Percentiles rank a stretch among this genome's conserved stretches.
Evolutionary conservation across 805 yeast species (phyloP).

Genomic region (Cyberlindnera sargentensis): DNA sequence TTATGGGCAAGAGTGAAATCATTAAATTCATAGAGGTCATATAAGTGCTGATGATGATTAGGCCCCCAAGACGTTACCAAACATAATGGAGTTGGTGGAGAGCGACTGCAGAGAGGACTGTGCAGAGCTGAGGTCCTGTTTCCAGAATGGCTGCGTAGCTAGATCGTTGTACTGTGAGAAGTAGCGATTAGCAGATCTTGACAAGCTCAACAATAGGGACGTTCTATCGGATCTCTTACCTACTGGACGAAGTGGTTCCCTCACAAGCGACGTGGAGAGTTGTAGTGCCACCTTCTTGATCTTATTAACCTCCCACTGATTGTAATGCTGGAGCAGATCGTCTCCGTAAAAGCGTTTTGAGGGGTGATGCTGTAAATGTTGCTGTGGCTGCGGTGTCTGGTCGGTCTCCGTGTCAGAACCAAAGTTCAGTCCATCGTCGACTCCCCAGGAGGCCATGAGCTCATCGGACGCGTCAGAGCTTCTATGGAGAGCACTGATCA

Average conservation of each 20-base stretch:
- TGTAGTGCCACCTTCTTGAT: conserved; percentile 21
- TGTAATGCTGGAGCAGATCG: conserved; percentile 16
- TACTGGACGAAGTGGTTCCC: conserved; percentile 8
- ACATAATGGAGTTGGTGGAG: conserved; percentile 21
- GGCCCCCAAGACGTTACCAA: conserved; percentile 12
- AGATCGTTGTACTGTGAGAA: conserved; percentile 6
- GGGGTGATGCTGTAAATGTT: not conserved
- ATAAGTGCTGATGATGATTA: not conserved
- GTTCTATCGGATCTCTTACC: conserved; percentile 14
- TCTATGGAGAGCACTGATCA: conserved; percentile 17
- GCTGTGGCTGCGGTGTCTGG: conserved; percentile 1
- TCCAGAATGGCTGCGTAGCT: conserved; percentile 18
- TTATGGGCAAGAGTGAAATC: not conserved
- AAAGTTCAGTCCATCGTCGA: conserved; percentile 19
- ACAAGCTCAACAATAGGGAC: conserved; percentile 15
- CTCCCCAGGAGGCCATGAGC: conserved; percentile 29
- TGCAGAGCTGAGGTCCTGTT: conserved; percentile 20
- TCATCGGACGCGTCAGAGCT: conserved; percentile 8
- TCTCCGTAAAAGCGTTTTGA: conserved; percentile 23
- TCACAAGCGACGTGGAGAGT: conserved; percentile 17
- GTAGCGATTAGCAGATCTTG: conserved; percentile 16
- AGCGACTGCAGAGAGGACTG: conserved; percentile 20
- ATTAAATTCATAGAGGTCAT: not conserved
- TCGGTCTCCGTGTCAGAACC: not conserved
- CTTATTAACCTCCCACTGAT: conserved; percentile 18